Percentiles rank a stretch among this genome's conserved stretches.
Evolutionary conservation across 805 yeast genomes (phyloP).

Genomic region (Clavispora fructus): DNA sequence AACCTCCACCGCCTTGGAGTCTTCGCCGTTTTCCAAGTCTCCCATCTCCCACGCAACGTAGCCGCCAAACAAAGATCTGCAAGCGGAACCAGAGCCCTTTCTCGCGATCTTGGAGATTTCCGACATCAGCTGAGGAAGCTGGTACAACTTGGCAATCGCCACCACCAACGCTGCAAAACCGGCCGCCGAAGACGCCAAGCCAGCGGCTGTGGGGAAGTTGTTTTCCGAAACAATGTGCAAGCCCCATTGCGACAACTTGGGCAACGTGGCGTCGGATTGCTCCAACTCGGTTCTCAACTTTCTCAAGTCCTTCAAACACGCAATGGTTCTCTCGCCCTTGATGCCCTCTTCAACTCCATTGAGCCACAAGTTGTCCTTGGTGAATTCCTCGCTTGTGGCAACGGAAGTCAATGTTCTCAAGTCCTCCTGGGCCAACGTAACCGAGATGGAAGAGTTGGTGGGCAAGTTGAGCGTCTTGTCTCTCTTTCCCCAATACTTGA

Average conservation of each 20-base stretch:
- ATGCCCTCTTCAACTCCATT: constrained; percentile 81
- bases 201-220: constrained; percentile 99
- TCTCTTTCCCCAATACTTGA: constrained; percentile 98
- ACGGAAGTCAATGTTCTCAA: constrained; percentile 90
- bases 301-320: constrained; percentile 75
- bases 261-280: constrained; percentile 44
- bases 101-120: constrained; percentile 92
- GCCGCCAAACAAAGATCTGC: constrained; percentile 95
- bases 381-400: constrained; percentile 53
- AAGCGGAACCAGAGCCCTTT: constrained; percentile 98
- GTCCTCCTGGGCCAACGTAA: constrained; percentile 87
- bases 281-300: constrained; percentile 60
- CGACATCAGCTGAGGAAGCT: constrained; percentile 78
- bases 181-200: constrained; percentile 96
- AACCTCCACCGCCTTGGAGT: constrained; percentile 89
- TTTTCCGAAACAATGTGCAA: constrained; percentile 86
- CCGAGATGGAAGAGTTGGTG: constrained; percentile 93
- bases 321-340: constrained; percentile 55
- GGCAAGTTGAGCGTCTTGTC: constrained; percentile 86
- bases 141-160: constrained; percentile 79
- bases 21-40: constrained; percentile 63
- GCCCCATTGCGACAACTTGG: constrained; percentile 57
- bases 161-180: constrained; percentile 95
- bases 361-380: constrained; percentile 69
- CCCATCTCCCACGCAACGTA: constrained; percentile 99